Evolutionary conservation across 345 rosid genomes (phyloP), one percentile per base, ranked within the genome.

Genomic region (Arabidopsis thaliana): DNA sequence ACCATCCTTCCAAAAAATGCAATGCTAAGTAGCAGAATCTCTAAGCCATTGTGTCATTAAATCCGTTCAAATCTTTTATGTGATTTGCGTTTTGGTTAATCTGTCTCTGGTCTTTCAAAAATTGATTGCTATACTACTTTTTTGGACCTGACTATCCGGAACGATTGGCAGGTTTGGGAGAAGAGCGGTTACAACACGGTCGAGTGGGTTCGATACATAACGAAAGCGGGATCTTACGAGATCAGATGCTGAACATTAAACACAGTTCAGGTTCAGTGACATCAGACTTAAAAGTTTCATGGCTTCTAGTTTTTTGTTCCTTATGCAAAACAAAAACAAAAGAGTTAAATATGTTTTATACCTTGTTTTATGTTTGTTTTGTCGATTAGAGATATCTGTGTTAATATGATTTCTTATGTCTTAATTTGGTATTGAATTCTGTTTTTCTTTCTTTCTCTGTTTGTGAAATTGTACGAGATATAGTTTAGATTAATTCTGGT

Each of bases 101-200:
- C 23, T 53, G 57, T 34, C 7, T 61, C 22, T 37, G 2, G 41
- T 71, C 42, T 68, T 8, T 2, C 22, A 44, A 46, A 33, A n/a
- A 0, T 41, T 50, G 51, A 49, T 60, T 8, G 30, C 1, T 74
- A 6, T n/a, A 65, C 4, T 24, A 20, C 7, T 45, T 12, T 34
- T 57, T 46, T 46, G 53, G 61, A 59, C 7, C 66, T 75, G 38
- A 49, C 14, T 1, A 23, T 42, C 3, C 0, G 16, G 51, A 69
- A 57, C 76, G 55, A 20, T 77, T 25, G 71, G 64, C 80, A 96
- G 99, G 98, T 96, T 9, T 96, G 99, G 99, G 98, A 96, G 84
- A 93, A 96, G 88, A 96, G 97, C 45, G 99, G 99, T 28, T 93
- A 93, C 84, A 96, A 87, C 85, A 96, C 99, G 0, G 97, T 96